phyloP scores from a whole-genome alignment of 306 rosid species.

The Urtica urens region DNA sequence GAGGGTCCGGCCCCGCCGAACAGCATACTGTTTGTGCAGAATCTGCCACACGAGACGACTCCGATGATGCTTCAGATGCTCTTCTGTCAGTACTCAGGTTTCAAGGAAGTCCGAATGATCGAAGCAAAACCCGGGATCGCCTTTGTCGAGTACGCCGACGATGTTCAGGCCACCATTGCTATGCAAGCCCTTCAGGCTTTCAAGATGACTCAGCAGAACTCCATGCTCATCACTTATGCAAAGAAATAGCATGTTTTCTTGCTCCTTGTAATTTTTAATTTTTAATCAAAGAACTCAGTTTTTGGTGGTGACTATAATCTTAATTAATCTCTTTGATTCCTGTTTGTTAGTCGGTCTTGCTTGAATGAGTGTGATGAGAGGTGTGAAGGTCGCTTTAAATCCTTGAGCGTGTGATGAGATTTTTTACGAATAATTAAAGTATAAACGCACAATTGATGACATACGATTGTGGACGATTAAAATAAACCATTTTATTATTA shows the following conservation, averaged over 20 bases:
- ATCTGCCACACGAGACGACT: conserved; percentile 81
- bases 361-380: too few relatives aligned
- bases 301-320: too few relatives aligned
- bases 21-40: conserved; percentile 83
- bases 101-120: conserved; percentile 97
- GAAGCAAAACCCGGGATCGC: conserved; percentile 97
- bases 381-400: too few relatives aligned
- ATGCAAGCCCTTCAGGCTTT: conserved; percentile 90
- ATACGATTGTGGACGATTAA: too few relatives aligned
- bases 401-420: too few relatives aligned
- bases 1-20: conserved; percentile 99
- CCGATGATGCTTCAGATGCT: conserved; percentile 99
- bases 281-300: too few relatives aligned
- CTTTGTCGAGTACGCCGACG: conserved; percentile 83
- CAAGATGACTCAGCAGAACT: conserved; percentile 84
- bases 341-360: too few relatives aligned
- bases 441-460: too few relatives aligned
- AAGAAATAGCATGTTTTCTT: conserved; percentile 45
- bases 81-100: conserved; percentile 79
- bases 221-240: conserved; percentile 91
- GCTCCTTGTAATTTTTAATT: conserved; percentile 5
- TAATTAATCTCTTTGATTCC: too few relatives aligned
- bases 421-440: too few relatives aligned
- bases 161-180: conserved; percentile 81
- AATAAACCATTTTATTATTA: too few relatives aligned